Evolutionary conservation across 495 filamentous ascomycete species (phyloP), one percentile per base, ranked within the genome.

Genomic region (Hypoxylon intermedium): DNA sequence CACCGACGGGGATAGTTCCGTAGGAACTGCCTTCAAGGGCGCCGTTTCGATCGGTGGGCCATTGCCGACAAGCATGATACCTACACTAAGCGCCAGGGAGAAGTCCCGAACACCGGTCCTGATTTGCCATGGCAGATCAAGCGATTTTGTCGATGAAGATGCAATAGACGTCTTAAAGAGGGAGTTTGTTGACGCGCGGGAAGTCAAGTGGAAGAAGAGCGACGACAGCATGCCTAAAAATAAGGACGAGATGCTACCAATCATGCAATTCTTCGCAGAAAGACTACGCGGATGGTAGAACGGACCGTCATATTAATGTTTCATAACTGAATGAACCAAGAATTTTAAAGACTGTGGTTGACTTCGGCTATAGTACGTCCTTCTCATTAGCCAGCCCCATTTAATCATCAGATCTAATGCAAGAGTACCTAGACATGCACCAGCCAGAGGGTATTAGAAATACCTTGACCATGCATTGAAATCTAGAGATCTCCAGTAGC

Each of bases 191-290:
- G 79, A 83, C 66, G 86, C 93, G 12, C 84, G 90, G 73, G 77
- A 92, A 58, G 84, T 85, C 49, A 82, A 84, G 67, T 98, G 94
- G 89, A 72, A 63, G 55, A 84, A 86, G 71, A 67, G 65, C 9
- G 90, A 88, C 7, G 94, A 97, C 77, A 82, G 82, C 6, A 97
- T 97, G 94, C 90, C 92, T 18, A 74, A 76, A 55, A 91, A 78
- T 71, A 77, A 87, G 47, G 92, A 96, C 16, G 93, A 98, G 81
- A 91, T 94, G 85, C 58, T 90, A 58, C 93, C 94, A 2, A 83
- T 97, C 42, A 97, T 98, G 93, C 81, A 85, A 67, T 98, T 97
- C 74, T 89, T 97, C 69, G 90, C 88, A 0, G 80, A 89, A 50
- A 80, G 89, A 63, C 72, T 98, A 69, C 62, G 77, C 78, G 71